Evolutionary conservation across 179 eudicot genomes (phyloP).

Genomic region (Carnegiea gigantea): DNA sequence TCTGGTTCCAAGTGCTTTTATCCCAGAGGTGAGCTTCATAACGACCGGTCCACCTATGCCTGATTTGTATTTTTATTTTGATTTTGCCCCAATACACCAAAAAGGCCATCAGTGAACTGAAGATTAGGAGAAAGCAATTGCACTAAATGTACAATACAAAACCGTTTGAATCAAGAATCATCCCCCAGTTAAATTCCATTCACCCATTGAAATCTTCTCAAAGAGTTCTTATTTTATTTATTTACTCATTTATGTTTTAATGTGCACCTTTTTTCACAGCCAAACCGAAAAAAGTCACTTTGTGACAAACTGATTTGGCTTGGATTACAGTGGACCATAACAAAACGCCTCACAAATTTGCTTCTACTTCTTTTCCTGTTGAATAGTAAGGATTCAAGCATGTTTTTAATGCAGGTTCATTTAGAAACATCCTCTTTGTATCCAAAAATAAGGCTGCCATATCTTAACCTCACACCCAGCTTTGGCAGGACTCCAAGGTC

Average conservation of each 20-base stretch:
- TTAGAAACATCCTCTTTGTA: background rate
- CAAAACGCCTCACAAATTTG: background rate
- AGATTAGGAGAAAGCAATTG: slow-evolving; percentile 5
- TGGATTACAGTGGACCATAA: too few relatives aligned
- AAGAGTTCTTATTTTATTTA: background rate
- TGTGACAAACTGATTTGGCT: background rate
- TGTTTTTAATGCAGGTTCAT: background rate
- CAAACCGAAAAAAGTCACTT: background rate
- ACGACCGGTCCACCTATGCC: slow-evolving; percentile 99
- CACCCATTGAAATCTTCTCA: background rate
- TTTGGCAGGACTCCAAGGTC: background rate
- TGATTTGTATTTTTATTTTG: slow-evolving; percentile 26
- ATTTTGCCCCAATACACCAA: background rate
- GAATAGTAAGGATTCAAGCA: background rate
- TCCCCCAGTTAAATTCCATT: slow-evolving; percentile 1
- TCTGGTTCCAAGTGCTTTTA: slow-evolving; percentile 97
- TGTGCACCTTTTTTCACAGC: background rate
- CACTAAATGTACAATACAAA: background rate
- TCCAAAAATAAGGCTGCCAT: background rate
- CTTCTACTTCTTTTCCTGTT: background rate
- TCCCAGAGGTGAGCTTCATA: slow-evolving; percentile 99
- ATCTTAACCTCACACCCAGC: background rate
- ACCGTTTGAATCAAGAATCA: slow-evolving; percentile 13
- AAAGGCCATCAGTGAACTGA: background rate
- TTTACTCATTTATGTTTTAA: background rate